Base-by-base conservation (phyloP, 495 filamentous ascomycete genomes). In the Aspergillus heteromorphus region DNA sequence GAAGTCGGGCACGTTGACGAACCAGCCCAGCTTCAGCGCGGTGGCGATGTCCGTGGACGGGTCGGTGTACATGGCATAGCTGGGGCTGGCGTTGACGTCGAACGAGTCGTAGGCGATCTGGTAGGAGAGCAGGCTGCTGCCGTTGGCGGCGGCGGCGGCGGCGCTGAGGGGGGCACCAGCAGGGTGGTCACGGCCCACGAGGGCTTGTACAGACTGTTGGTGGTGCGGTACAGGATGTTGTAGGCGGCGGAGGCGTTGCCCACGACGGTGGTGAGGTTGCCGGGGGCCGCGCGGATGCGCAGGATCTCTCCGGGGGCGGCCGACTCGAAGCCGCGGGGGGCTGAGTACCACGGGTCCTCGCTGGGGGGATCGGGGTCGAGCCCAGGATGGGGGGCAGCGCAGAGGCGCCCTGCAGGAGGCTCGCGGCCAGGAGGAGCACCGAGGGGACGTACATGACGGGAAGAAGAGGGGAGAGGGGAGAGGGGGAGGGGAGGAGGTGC, bases 141-240 rank as follows among this genome's bases (percentile, higher is more conserved):
- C n/a, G 14, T 30, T 54, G 7, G 55, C 45, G 10, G 49, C 50
- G n/a, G n/a, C n/a, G 29, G 49, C 47, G 8, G 14, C 17, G 19
- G 48, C 40, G 10, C 57, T 23, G 16, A 31, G n/a, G 18, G 8
- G 6, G 61, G 58, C 19, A 60, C 21, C 18, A 60, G 34, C 9
- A 64, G 45, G 0, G 61, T 64, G 18, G 61, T 64, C 16, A 58
- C 55, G 21, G 59, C 74, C 67, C 71, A 77, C 0, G 73, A 61
- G 2, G 77, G 69, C 23, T 72, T 49, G 34, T 73, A 60, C 19
- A 55, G 63, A 31, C 59, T 61, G 60, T 81, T 63, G n/a, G 71
- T 79, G 0, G 76, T 74, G 6, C 76, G 73, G 64, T 73, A 82
- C 27, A 82, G 72, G 41, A 81, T 70, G 34, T 80, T 72, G 61